A percentile compares a stretch with the other conserved stretches of the same genome.
Conservation (phyloP, 1,284 basidiomycete species). For the Gomphus bonarii region DNA sequence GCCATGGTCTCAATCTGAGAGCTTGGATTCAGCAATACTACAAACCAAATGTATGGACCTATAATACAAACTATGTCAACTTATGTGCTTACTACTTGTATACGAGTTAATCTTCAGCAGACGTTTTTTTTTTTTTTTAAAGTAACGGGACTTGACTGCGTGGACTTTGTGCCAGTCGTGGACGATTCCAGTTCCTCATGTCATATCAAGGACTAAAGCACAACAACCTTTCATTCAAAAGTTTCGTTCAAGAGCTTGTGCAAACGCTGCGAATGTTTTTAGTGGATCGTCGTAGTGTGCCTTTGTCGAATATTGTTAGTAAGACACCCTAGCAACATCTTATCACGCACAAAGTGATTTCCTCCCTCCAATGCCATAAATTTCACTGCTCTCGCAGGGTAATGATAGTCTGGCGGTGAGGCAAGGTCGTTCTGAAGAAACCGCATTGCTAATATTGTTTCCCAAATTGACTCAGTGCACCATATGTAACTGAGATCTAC, state of each 20-base stretch:
- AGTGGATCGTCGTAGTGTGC: slow-evolving; percentile 9
- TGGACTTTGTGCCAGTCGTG: too few species aligned
- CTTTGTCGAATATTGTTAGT: background rate
- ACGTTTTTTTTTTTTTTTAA: too few species aligned
- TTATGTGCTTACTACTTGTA: too few species aligned
- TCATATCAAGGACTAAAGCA: too few species aligned
- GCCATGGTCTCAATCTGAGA: too few species aligned
- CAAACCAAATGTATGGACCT: too few species aligned
- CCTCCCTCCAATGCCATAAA: slow-evolving; percentile 9
- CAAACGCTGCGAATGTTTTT: slow-evolving; percentile 7
- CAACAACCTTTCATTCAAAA: too few species aligned
- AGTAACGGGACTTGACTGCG: too few species aligned
- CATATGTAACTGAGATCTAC: slow-evolving; percentile 7
- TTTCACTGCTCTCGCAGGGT: slow-evolving; percentile 5
- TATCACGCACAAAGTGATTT: slow-evolving; percentile 6
- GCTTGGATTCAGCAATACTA: too few species aligned
- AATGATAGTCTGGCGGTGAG: background rate
- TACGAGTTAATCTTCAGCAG: too few species aligned
- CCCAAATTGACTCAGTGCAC: slow-evolving; percentile 6
- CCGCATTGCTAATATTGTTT: background rate
- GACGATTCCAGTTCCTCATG: too few species aligned
- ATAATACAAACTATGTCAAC: too few species aligned
- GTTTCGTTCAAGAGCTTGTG: background rate
- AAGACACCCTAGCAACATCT: background rate
- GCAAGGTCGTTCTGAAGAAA: background rate